Base-by-base conservation (phyloP, 768 basidiomycete species). In the Rhizopogon roseolus region DNA sequence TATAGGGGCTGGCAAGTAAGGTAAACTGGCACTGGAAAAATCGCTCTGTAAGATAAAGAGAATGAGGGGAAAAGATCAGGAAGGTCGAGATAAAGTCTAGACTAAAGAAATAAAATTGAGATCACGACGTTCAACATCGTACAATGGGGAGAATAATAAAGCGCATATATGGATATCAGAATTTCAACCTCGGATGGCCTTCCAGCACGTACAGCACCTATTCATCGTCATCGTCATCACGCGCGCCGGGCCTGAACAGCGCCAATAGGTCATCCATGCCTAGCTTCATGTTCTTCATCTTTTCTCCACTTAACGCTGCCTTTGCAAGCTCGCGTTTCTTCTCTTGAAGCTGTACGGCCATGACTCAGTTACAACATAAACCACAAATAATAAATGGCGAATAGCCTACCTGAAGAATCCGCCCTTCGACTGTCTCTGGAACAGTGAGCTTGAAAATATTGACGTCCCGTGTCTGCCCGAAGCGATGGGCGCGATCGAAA, bases 361-460 rank as follows among this genome's bases (percentile, higher is more conserved):
- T 27, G 32, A 25, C 14, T 40, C 32, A 25, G 17, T 19, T 13
- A 41, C 16, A 27, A 6, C 14, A 28, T 14, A 51, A 41, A 46
- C 25, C 29, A 41, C 28, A 48, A 41, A 29, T n/a, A 39, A 54
- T 14, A 34, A 16, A 7, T 14, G 27, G 17, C 10, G 5, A 34
- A 38, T 14, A n/a, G 59, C 73, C 41, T 45, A 90, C 89, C 60
- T 73, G 74, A 34, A 95, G 72, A 57, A 96, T 93, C 44, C 94
- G 85, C 62, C 92, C 84, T 63, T 96, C 94, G 7, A 97, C 90
- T 2, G 92, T 93, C 27, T 83, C 76, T 40, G 87, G 84, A 52
- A 98, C 86, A 60, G 87, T 92, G 29, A 98, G 80, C 71, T 93
- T 93, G 75, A 84, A 90, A 57, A 93, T 95, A 63, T 88, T 82